Percentiles rank a stretch among this genome's conserved stretches.
These are phyloP conservation scores for Apiotrichum porosum DNA, from an alignment of 1,284 basidiomycete genomes.

Conservation along the genomic window DNA sequence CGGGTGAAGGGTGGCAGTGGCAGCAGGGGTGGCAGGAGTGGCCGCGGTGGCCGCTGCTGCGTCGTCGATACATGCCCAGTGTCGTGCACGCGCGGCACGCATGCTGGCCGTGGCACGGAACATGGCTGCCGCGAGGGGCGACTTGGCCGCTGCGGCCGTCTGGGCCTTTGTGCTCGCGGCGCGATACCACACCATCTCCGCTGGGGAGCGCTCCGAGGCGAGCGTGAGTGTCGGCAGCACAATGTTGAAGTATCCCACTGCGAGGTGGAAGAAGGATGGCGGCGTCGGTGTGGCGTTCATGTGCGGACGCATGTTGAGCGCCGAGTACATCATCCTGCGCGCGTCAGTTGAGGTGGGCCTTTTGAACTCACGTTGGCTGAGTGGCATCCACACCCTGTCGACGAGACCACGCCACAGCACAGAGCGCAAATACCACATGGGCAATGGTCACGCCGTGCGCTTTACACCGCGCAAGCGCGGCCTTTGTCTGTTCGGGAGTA, in stretches of 20 bases:
- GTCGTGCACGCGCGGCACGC: constrained; percentile 57
- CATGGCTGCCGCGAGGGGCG: constrained; percentile 58
- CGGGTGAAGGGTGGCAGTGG: no score
- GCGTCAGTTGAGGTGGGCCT: background rate
- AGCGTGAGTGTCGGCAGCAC: constrained; percentile 63
- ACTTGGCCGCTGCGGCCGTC: constrained; percentile 60
- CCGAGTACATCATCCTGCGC: constrained; percentile 68
- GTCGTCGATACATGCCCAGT: constrained; percentile 69
- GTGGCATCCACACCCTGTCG: constrained; percentile 46
- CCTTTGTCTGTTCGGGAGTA: constrained; percentile 42
- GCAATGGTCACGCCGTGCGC: constrained; percentile 66
- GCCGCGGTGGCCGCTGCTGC: constrained; percentile 16
- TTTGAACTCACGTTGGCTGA: constrained; percentile 55
- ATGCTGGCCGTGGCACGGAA: constrained; percentile 61
- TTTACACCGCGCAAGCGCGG: constrained; percentile 51
- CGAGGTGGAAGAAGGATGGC: constrained; percentile 62
- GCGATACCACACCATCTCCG: constrained; percentile 63
- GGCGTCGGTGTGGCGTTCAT: constrained; percentile 48
- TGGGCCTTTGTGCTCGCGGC: constrained; percentile 64
- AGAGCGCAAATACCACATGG: constrained; percentile 66
- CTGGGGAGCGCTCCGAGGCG: background rate
- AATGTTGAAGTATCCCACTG: constrained; percentile 72
- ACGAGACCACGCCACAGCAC: constrained; percentile 64
- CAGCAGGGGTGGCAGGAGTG: no score
- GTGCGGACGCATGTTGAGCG: constrained; percentile 63